Evolutionary conservation across 2,329 filamentous ascomycete species (phyloP).

Genomic region (Leptodontidium sp.): DNA sequence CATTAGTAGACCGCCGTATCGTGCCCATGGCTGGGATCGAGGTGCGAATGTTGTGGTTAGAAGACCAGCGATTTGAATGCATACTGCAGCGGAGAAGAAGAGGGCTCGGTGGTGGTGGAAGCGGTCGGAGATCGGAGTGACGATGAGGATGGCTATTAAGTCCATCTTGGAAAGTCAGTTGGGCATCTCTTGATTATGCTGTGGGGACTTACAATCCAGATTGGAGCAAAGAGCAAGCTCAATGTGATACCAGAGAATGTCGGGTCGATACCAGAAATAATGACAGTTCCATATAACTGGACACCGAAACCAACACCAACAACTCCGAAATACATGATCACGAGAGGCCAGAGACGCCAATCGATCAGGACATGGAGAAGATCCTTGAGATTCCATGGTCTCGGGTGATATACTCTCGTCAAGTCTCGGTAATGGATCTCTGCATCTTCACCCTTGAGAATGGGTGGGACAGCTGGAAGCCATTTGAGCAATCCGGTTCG

Average conservation of each 20-base stretch:
- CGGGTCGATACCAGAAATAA: constrained; percentile 82
- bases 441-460: constrained; percentile 79
- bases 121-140: constrained; percentile 86
- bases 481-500: constrained; percentile 64
- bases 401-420: constrained; percentile 78
- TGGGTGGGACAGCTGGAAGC: constrained; percentile 74
- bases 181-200: background rate
- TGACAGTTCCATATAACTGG: constrained; percentile 86
- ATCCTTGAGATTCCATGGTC: constrained; percentile 77
- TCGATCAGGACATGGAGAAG: constrained; percentile 76
- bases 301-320: constrained; percentile 92
- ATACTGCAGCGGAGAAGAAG: constrained; percentile 80
- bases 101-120: constrained; percentile 82
- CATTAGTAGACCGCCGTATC: constrained; percentile 88
- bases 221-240: constrained; percentile 86
- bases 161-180: constrained; percentile 68
- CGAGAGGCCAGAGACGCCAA: constrained; percentile 87
- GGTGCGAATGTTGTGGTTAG: constrained; percentile 80
- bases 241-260: constrained; percentile 76
- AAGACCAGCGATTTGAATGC: constrained; percentile 83
- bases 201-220: constrained; percentile 77
- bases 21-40: constrained; percentile 74
- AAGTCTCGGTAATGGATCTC: constrained; percentile 84
- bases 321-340: constrained; percentile 94
- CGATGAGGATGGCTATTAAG: constrained; percentile 82